Evolutionary conservation across 2,329 filamentous ascomycete genomes (phyloP).

Genomic region (Aureobasidium namibiae): DNA sequence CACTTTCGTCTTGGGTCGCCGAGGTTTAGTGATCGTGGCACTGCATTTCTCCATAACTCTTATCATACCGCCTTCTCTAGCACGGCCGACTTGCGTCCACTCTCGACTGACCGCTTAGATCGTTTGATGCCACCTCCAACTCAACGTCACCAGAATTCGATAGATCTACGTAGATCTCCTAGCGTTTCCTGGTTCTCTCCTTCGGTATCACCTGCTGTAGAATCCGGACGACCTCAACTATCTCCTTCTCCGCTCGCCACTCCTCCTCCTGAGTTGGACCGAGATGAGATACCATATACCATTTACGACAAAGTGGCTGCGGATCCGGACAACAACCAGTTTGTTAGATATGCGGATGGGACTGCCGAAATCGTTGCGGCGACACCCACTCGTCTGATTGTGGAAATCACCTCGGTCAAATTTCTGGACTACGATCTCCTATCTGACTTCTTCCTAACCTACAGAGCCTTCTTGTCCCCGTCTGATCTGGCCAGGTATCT

Average conservation of each 20-base stretch:
- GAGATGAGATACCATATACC: conserved; percentile 39
- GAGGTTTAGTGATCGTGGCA: conserved; percentile 68
- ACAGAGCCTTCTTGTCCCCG: conserved; percentile 74
- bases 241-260: neutral
- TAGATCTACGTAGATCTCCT: conserved; percentile 3
- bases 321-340: conserved; percentile 70
- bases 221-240: neutral
- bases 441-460: conserved; percentile 96
- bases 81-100: conserved; percentile 55
- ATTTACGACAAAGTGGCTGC: conserved; percentile 78
- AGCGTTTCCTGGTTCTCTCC: conserved; percentile 11
- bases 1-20: conserved; percentile 77
- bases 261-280: neutral
- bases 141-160: conserved; percentile 14
- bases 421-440: conserved; percentile 96
- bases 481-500: conserved; percentile 73
- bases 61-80: conserved; percentile 60
- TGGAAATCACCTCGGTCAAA: conserved; percentile 90
- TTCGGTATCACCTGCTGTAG: neutral
- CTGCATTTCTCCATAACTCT: conserved; percentile 71
- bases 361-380: conserved; percentile 76
- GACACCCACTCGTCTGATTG: conserved; percentile 81
- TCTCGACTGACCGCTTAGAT: conserved; percentile 32
- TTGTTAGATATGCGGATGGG: conserved; percentile 71
- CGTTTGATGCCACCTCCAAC: conserved; percentile 35